Conservation (phyloP, 768 basidiomycete species). For the Lentinula boryana region DNA sequence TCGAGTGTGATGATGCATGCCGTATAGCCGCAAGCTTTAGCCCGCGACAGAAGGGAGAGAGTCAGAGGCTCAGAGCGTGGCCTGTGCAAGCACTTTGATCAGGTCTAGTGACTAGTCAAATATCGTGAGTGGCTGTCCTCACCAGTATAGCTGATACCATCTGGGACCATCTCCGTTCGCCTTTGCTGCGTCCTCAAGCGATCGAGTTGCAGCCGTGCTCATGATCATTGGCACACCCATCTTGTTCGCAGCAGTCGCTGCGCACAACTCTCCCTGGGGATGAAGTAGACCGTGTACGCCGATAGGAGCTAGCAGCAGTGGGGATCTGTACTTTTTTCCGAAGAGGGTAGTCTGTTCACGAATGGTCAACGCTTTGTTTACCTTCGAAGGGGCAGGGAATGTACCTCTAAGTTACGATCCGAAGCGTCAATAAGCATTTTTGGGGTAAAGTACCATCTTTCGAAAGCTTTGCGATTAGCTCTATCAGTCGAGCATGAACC, state of each 20-base stretch:
- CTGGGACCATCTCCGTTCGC: slow-evolving; percentile 38
- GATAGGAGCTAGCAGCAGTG: slow-evolving; percentile 27
- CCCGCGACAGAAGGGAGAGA: slow-evolving; percentile 34
- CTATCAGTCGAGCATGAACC: slow-evolving; percentile 41
- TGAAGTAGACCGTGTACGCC: slow-evolving; percentile 40
- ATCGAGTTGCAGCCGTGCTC: slow-evolving; percentile 35
- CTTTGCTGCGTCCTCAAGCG: slow-evolving; percentile 42
- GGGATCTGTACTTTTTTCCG: slow-evolving; percentile 34
- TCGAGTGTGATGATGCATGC: slow-evolving; percentile 42
- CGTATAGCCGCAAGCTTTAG: slow-evolving; percentile 33
- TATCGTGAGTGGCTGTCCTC: background rate
- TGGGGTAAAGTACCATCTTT: slow-evolving; percentile 6
- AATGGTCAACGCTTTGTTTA: slow-evolving; percentile 23
- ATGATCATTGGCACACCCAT: slow-evolving; percentile 42
- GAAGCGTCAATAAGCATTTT: slow-evolving; percentile 34
- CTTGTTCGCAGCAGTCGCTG: slow-evolving; percentile 36
- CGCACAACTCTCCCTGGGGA: slow-evolving; percentile 35
- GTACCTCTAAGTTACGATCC: slow-evolving; percentile 24
- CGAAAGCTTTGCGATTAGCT: slow-evolving; percentile 40
- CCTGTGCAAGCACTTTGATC: slow-evolving; percentile 19
- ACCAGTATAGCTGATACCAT: slow-evolving; percentile 49
- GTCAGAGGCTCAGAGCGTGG: slow-evolving; percentile 31
- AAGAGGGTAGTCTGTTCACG: slow-evolving; percentile 21
- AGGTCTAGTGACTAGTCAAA: background rate
- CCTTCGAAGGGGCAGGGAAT: background rate